Percentiles rank a stretch among this genome's conserved stretches.
phyloP scores from a whole-genome alignment of 768 basidiomycete genomes.

The Lentinula boryana region DNA sequence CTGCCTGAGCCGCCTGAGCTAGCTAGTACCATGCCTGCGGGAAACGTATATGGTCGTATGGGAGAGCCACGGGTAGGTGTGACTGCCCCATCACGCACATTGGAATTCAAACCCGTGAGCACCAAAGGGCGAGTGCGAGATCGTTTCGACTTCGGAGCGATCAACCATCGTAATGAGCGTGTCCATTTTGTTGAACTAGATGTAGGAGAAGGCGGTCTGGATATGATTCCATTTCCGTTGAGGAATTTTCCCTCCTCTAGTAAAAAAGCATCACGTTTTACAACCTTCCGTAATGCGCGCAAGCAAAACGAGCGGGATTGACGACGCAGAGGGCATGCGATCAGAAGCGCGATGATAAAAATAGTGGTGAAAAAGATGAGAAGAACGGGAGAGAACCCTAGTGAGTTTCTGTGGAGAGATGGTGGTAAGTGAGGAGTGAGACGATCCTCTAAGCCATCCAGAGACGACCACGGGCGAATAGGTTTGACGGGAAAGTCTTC shows the following conservation, averaged over 20 bases:
- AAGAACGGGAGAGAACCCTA: slow-evolving; percentile 70
- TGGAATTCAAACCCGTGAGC: slow-evolving; percentile 14
- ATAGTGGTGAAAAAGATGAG: slow-evolving; percentile 49
- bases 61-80: slow-evolving; percentile 26
- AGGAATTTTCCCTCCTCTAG: slow-evolving; percentile 47
- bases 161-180: slow-evolving; percentile 21
- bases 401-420: slow-evolving; percentile 52
- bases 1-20: slow-evolving; percentile 25
- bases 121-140: slow-evolving; percentile 18
- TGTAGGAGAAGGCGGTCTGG: slow-evolving; percentile 28
- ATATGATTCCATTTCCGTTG: slow-evolving; percentile 14
- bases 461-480: slow-evolving; percentile 47
- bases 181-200: slow-evolving; percentile 23
- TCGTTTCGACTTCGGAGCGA: slow-evolving; percentile 18
- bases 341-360: slow-evolving; percentile 33
- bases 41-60: slow-evolving; percentile 30
- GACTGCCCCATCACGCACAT: slow-evolving; percentile 21
- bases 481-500: slow-evolving; percentile 53
- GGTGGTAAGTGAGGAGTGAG: slow-evolving; percentile 64
- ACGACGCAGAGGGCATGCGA: slow-evolving; percentile 54
- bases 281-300: slow-evolving; percentile 33
- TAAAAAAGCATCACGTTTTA: slow-evolving; percentile 31
- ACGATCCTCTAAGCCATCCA: slow-evolving; percentile 56
- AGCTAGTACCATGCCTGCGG: slow-evolving; percentile 16
- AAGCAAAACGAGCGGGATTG: slow-evolving; percentile 41